Evolutionary conservation across 164 flowering plant genomes (phyloP), one percentile per base, ranked within the genome.

Genomic region (Amborella trichopoda): DNA sequence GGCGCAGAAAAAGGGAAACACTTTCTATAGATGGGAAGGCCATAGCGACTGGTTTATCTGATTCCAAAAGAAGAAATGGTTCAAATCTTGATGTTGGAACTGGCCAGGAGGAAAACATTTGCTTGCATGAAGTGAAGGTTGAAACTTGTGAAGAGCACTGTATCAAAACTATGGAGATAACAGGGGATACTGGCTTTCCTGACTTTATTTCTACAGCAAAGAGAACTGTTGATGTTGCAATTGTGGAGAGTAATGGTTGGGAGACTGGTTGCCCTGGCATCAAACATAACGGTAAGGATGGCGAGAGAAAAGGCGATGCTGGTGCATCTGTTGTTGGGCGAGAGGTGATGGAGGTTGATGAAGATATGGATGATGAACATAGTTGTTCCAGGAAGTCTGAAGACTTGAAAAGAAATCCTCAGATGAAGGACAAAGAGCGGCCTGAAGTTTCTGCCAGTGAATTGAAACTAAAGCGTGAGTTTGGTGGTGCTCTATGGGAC

Each of bases 401-500:
- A 25, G 26, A 14, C 43, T 23, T 19, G 34, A 44, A 20, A 32
- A 26, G 11, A 23, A 18, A 13, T 3, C 19, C 3, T 22, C 21
- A 14, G 27, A 30, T 23, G 23, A 9, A 4, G n/a, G n/a, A n/a
- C n/a, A n/a, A n/a, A n/a, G n/a, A n/a, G n/a, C 21, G n/a, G 16
- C 18, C 13, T 21, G 28, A 40, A 56, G 43, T 19, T 25, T 34
- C 33, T 25, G 16, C 17, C 23, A 39, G 17, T 20, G 19, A 39
- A 39, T 13, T 39, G 48, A 30, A 19, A 27, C 8, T 12, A 6
- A 2, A 45, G 40, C 28, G 8, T 18, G 44, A 42, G 16, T 13
- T 17, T 19, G 68, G 68, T 2, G 71, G 71, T 55, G 71, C 71
- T 18, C 50, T 67, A 20, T 67, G 71, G 71, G 71, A 67, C 32